Evolutionary conservation across 2,329 filamentous ascomycete genomes (phyloP), one percentile per base, ranked within the genome.

Genomic region (Colletotrichum melonis): DNA sequence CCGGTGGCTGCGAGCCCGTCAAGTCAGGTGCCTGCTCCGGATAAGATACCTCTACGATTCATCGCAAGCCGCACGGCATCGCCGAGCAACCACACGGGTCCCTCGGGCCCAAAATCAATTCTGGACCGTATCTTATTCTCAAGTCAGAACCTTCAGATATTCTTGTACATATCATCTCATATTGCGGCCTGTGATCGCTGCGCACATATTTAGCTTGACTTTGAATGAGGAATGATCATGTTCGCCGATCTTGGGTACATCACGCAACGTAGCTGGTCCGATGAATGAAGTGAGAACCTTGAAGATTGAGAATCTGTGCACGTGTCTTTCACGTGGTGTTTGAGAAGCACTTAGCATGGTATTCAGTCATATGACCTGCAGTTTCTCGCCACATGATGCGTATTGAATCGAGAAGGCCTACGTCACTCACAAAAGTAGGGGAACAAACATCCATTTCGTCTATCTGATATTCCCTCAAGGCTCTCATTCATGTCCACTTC

Each of bases 21-120:
- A 79, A 80, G 76, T 74, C 74, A 19, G 78, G 77, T 62, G 74
- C 74, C 52, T 81, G 80, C 77, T 81, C 76, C 24, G 70, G 75
- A 2, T 76, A 73, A 63, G 62, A 5, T 14, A 19, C 32, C 22
- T 22, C 19, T 16, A n/a, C 24, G 16, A 11, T 22, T 12, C 6
- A n/a, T 19, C 16, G 5, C 49, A 9, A 46, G 14, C 5, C 22
- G 19, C 12, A 35, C 28, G 64, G 28, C 35, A 19, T 28, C 8
- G 35, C n/a, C n/a, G 54, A 38, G 9, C n/a, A 7, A 8, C 5
- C 28, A 56, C 2, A 3, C 46, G 16, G 16, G 16, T 24, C 32
- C n/a, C 30, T 55, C 24, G 2, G 8, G 5, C 19, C 55, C 5
- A 30, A 22, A 1, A 38, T 11, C 24, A 46, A 19, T 7, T 4